phyloP scores from a whole-genome alignment of 2,329 filamentous ascomycete genomes.

The Torrubiellomyces zombiae region DNA sequence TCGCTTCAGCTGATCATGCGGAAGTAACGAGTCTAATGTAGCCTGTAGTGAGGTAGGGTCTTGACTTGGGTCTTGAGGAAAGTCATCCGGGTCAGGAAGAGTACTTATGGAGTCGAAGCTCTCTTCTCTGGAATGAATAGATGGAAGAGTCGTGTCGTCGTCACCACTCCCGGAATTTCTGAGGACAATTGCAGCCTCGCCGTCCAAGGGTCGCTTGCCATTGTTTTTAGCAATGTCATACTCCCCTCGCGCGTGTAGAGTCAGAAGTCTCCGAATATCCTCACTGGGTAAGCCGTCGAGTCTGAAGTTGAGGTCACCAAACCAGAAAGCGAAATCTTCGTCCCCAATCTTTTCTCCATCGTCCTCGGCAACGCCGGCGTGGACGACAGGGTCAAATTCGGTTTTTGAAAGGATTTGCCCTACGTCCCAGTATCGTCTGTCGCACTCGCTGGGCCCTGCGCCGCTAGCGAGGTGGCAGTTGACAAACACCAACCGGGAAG shows the following conservation, averaged over 20 bases:
- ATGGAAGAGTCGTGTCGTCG: conserved; percentile 20
- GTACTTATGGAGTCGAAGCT: conserved; percentile 23
- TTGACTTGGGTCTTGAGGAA: conserved; percentile 47
- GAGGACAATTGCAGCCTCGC: conserved; percentile 34
- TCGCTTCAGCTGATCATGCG: conserved; percentile 71
- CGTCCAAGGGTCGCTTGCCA: conserved; percentile 21
- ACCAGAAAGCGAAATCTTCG: conserved; percentile 91
- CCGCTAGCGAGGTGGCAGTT: conserved; percentile 88
- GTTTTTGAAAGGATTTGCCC: conserved; percentile 60
- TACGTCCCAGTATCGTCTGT: conserved; percentile 81
- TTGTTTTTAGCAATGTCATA: conserved; percentile 39
- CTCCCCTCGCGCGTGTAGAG: conserved; percentile 65
- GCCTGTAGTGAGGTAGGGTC: conserved; percentile 80
- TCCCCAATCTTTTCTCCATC: conserved; percentile 60
- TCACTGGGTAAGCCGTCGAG: conserved; percentile 77
- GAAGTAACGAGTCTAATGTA: conserved; percentile 70
- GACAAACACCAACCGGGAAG: conserved; percentile 74
- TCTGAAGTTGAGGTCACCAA: conserved; percentile 90
- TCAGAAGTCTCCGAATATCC: conserved; percentile 72
- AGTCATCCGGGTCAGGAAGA: conserved; percentile 49
- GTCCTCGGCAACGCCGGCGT: conserved; percentile 47
- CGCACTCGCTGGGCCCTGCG: conserved; percentile 56
- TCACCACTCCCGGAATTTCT: conserved; percentile 28
- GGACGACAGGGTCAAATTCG: conserved; percentile 57
- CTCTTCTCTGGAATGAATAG: conserved; percentile 14